phyloP scores from a whole-genome alignment of 306 rosid genomes.

The Abrus precatorius region DNA sequence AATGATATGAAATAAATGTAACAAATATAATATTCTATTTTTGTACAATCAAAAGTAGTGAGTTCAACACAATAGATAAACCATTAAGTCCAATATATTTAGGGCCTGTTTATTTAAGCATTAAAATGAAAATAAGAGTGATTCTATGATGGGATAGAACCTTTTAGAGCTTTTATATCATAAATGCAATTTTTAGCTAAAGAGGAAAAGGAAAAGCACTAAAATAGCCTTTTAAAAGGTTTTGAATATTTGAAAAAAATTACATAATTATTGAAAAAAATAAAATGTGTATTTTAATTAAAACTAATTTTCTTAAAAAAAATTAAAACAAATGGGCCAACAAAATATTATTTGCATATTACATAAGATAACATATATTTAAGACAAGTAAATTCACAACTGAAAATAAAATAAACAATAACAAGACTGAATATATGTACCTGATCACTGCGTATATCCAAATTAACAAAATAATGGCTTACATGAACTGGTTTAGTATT shows the following conservation, averaged over 20 bases:
- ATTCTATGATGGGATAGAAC: background rate
- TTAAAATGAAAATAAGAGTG: background rate
- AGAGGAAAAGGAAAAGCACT: background rate
- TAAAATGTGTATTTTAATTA: too few species aligned
- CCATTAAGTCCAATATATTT: background rate
- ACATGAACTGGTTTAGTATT: constrained; percentile 81
- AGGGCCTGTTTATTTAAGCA: background rate
- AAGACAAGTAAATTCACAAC: background rate
- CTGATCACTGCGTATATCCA: constrained; percentile 89
- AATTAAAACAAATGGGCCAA: background rate
- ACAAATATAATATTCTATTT: background rate
- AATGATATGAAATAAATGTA: too few species aligned
- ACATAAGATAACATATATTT: background rate
- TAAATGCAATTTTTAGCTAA: too few species aligned
- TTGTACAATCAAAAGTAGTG: constrained; percentile 21
- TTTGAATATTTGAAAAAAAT: background rate
- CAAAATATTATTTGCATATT: background rate
- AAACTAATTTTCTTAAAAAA: background rate
- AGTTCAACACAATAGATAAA: constrained; percentile 11
- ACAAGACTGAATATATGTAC: constrained; percentile 52
- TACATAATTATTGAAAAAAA: background rate
- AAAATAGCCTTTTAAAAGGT: background rate
- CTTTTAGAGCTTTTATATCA: background rate
- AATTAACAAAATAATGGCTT: constrained; percentile 81
- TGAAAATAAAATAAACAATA: constrained; percentile 37